These are phyloP conservation scores for Cucumis cinereus DNA, from an alignment of 306 rosid species.

Conservation along the genomic window DNA sequence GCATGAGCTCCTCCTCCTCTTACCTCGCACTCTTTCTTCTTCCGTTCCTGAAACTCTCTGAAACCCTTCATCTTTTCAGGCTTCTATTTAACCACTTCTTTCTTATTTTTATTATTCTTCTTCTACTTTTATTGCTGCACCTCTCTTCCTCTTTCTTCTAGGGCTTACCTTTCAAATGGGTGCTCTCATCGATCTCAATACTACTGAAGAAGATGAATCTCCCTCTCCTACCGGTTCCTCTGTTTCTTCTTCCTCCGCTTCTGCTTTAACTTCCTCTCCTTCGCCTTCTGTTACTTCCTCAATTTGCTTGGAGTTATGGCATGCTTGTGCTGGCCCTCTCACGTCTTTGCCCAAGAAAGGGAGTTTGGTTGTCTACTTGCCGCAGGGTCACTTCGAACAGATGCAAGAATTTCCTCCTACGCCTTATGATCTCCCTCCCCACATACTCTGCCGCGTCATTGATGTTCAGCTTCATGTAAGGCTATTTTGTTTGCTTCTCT, in stretches of 20 bases:
- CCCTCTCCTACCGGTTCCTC: slow-evolving; percentile 44
- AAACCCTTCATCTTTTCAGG: slow-evolving; percentile 5
- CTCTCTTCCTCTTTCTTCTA: not conserved
- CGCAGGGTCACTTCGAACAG: slow-evolving; percentile 85
- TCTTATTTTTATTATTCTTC: slow-evolving; percentile 3
- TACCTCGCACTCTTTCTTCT: slow-evolving; percentile 14
- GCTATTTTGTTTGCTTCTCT: not conserved
- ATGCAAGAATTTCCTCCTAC: slow-evolving; percentile 55
- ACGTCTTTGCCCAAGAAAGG: slow-evolving; percentile 87
- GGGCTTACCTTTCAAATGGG: slow-evolving; percentile 27
- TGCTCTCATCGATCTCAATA: slow-evolving; percentile 96
- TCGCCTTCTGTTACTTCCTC: slow-evolving; percentile 21
- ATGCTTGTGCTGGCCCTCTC: slow-evolving; percentile 95
- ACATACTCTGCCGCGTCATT: slow-evolving; percentile 83
- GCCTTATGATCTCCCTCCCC: slow-evolving; percentile 58
- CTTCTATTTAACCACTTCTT: slow-evolving; percentile 7
- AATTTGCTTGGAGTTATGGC: slow-evolving; percentile 95
- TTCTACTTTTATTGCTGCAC: not conserved
- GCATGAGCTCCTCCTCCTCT: slow-evolving; percentile 27
- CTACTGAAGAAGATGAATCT: slow-evolving; percentile 77
- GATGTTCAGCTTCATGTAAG: slow-evolving; percentile 92
- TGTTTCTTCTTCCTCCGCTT: slow-evolving; percentile 35
- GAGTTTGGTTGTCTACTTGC: slow-evolving; percentile 68
- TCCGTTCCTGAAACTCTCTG: not conserved
- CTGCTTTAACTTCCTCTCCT: slow-evolving; percentile 19